Conservation (phyloP, 2,329 filamentous ascomycete species). For the Penicillium sclerotiorum region DNA sequence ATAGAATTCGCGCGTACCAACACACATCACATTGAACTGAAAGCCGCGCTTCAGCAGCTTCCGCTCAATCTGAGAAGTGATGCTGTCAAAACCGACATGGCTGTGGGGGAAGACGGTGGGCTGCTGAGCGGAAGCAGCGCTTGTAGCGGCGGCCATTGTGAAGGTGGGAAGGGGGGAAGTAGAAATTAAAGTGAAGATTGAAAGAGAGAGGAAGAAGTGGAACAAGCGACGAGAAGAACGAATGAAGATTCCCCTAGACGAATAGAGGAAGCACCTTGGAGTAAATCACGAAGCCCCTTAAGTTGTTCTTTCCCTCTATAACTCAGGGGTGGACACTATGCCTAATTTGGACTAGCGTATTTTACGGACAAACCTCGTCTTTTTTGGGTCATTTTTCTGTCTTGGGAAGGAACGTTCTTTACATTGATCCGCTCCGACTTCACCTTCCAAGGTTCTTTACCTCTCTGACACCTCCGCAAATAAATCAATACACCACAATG, state of each 20-base stretch:
- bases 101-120: conserved; percentile 78
- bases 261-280: neutral
- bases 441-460: too few relatives aligned
- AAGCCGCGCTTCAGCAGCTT: conserved; percentile 99
- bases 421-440: too few relatives aligned
- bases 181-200: too few relatives aligned
- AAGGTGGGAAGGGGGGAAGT: conserved; percentile 29
- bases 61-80: conserved; percentile 98
- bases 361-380: too few relatives aligned
- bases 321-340: conserved; percentile 43
- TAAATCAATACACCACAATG: conserved; percentile 25
- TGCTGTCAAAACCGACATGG: conserved; percentile 99
- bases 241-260: neutral
- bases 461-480: neutral
- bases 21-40: conserved; percentile 99
- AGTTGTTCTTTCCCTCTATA: conserved; percentile 27
- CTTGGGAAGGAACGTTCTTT: neutral
- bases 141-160: conserved; percentile 68
- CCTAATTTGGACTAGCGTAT: conserved; percentile 32
- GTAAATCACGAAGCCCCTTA: conserved; percentile 11
- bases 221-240: neutral
- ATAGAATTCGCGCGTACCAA: conserved; percentile 68
- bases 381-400: too few relatives aligned
- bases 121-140: conserved; percentile 48
- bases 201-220: conserved; percentile 2